phyloP scores from a whole-genome alignment of 176 grass and related monocot species.

The Pharus latifolius region DNA sequence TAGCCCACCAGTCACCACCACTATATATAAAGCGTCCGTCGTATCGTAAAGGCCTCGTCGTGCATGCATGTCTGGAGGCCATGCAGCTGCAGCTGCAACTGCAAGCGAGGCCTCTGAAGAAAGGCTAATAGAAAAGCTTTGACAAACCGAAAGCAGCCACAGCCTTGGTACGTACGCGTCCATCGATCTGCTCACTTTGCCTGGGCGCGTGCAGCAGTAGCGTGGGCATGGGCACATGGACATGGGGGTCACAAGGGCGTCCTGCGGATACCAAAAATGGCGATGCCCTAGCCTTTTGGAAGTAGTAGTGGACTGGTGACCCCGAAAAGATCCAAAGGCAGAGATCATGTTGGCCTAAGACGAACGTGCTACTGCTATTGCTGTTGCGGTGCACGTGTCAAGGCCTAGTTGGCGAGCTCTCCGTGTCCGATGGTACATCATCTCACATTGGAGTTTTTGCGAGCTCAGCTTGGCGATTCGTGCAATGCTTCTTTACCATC shows the following conservation, averaged over 20 bases:
- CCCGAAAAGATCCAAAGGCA: constrained; percentile 3
- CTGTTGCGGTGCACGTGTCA: constrained; percentile 30
- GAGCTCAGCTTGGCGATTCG: not conserved
- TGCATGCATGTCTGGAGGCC: too few relatives aligned
- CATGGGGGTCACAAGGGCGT: not conserved
- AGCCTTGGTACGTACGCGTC: too few relatives aligned
- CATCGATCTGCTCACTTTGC: too few relatives aligned
- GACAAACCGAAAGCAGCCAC: not conserved
- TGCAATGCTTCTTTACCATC: too few relatives aligned
- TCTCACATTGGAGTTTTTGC: too few relatives aligned
- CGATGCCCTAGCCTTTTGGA: constrained; percentile 18
- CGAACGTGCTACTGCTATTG: too few relatives aligned
- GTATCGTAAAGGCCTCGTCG: not conserved
- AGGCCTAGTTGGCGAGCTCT: not conserved
- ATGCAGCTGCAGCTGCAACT: too few relatives aligned
- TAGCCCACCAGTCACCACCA: not conserved
- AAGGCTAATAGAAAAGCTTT: not conserved
- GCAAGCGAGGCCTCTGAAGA: not conserved
- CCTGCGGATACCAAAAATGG: constrained; percentile 39
- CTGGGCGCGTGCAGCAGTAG: too few relatives aligned
- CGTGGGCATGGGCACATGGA: constrained; percentile 35
- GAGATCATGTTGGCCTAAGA: constrained; percentile 21
- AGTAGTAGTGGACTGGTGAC: not conserved
- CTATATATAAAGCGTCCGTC: too few relatives aligned
- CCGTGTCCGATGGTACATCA: constrained; percentile 3